Evolutionary conservation across 2,329 filamentous ascomycete genomes (phyloP).

Genomic region (Neophaeococcomyces aloes): DNA sequence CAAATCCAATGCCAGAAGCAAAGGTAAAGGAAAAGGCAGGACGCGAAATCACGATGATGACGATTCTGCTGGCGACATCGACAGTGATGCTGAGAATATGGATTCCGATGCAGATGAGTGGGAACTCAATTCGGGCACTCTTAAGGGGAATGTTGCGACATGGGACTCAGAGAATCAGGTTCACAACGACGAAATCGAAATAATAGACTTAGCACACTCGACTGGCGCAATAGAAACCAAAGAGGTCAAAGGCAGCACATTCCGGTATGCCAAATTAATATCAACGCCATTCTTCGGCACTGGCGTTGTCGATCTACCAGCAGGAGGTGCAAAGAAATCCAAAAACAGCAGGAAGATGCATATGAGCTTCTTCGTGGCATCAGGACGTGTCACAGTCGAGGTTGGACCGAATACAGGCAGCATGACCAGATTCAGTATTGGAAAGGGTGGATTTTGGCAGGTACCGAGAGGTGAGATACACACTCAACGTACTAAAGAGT

Average conservation of each 20-base stretch:
- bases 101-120: conserved; percentile 30
- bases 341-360: conserved; percentile 96
- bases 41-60: conserved; percentile 17
- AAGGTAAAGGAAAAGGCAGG: conserved; percentile 27
- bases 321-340: conserved; percentile 69
- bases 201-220: conserved; percentile 49
- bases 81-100: conserved; percentile 22
- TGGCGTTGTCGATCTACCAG: conserved; percentile 79
- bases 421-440: conserved; percentile 59
- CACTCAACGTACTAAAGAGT: conserved; percentile 8
- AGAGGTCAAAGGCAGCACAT: conserved; percentile 48
- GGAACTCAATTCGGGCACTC: conserved; percentile 35
- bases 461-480: conserved; percentile 73
- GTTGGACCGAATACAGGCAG: conserved; percentile 50
- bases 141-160: conserved; percentile 34
- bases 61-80: conserved; percentile 32
- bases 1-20: conserved; percentile 27
- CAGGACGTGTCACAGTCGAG: conserved; percentile 69
- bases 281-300: conserved; percentile 77
- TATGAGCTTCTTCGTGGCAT: conserved; percentile 87
- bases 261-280: conserved; percentile 81
- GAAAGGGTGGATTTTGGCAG: conserved; percentile 82
- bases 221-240: conserved; percentile 47
- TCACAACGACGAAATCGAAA: conserved; percentile 30
- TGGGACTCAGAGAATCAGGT: conserved; percentile 34